These are phyloP conservation scores for Citrus unshiu DNA, from an alignment of 345 rosid genomes.

Conservation along the genomic window DNA sequence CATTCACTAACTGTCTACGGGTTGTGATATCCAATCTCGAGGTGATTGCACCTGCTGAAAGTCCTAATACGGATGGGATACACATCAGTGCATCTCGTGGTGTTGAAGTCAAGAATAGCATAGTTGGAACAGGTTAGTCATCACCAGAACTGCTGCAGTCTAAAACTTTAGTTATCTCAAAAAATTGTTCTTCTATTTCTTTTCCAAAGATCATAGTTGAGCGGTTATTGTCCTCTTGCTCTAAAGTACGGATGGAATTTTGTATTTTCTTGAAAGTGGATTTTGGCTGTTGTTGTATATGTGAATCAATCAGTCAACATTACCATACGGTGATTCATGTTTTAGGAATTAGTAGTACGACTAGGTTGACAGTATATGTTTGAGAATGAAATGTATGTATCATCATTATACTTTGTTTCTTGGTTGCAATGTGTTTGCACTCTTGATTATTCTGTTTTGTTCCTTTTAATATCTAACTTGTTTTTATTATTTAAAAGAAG, in stretches of 20 bases:
- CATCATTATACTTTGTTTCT: not conserved
- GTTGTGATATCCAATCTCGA: slow-evolving; percentile 41
- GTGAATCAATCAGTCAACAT: not conserved
- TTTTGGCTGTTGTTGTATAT: not conserved
- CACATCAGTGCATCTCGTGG: slow-evolving; percentile 75
- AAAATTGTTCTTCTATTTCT: not conserved
- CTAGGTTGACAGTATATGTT: not conserved
- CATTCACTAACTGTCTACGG: slow-evolving; percentile 64
- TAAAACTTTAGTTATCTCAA: slow-evolving; percentile 2
- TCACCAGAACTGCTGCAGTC: not conserved
- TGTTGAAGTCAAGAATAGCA: slow-evolving; percentile 47
- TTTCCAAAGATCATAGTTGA: not conserved
- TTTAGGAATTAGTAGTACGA: not conserved
- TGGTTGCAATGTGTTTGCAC: not conserved
- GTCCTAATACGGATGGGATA: slow-evolving; percentile 95
- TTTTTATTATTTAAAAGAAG: not conserved
- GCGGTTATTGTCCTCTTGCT: not conserved
- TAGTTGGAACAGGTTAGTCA: slow-evolving; percentile 62
- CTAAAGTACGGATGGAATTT: not conserved
- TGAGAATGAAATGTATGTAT: not conserved
- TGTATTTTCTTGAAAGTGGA: not conserved
- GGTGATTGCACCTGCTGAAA: slow-evolving; percentile 63
- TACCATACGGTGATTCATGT: not conserved
- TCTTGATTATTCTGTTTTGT: not conserved
- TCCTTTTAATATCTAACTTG: not conserved